Evolutionary conservation across 306 rosid genomes (phyloP).

Genomic region (Pyrus betulifolia): DNA sequence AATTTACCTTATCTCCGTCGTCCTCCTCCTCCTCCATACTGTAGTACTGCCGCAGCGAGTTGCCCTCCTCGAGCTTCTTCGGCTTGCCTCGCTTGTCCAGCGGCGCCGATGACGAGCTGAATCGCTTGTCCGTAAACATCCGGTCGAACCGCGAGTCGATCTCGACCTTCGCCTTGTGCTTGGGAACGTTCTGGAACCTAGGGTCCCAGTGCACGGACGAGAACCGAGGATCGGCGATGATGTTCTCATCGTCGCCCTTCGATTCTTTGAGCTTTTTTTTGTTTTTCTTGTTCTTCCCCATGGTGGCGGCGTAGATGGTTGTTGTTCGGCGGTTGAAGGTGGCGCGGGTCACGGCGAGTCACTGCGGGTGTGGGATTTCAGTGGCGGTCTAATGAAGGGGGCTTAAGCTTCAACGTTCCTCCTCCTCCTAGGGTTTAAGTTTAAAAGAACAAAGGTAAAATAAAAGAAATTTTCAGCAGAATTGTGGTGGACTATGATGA

Average conservation of each 20-base stretch:
- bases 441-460: not conserved
- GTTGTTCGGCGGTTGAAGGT: not conserved
- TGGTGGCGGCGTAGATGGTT: not conserved
- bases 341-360: not conserved
- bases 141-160: conserved; percentile 72
- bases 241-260: conserved; percentile 8
- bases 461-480: too few species aligned
- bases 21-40: conserved; percentile 31
- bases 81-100: conserved; percentile 75
- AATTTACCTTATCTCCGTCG: not conserved
- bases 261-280: not conserved
- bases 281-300: conserved; percentile 30
- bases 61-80: conserved; percentile 17
- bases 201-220: conserved; percentile 66
- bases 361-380: not conserved
- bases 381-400: not conserved
- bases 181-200: conserved; percentile 64
- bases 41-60: conserved; percentile 47
- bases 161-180: conserved; percentile 48
- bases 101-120: conserved; percentile 56
- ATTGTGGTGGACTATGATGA: not conserved
- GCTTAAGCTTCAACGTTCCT: not conserved
- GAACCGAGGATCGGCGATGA: conserved; percentile 59
- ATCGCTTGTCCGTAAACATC: conserved; percentile 51
- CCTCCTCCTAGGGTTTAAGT: not conserved